Conservation (phyloP, 164 flowering plant genomes). For the Nelumbo lutea region DNA sequence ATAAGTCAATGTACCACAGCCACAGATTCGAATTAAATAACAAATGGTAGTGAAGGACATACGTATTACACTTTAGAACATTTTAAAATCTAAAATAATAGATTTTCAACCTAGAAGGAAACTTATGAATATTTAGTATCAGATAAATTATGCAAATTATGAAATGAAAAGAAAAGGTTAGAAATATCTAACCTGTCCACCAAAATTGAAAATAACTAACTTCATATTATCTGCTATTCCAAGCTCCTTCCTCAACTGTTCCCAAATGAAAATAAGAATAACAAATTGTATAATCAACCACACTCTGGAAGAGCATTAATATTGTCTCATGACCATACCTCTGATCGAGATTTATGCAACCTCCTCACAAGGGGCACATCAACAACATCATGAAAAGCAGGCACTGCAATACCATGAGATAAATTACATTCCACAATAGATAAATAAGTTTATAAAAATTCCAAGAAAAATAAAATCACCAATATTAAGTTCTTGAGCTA, state of each 20-base stretch:
- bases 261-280: neutral
- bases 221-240: slow-evolving; percentile 78
- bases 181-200: slow-evolving; percentile 68
- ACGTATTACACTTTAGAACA: too few species aligned
- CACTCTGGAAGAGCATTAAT: neutral
- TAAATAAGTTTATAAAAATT: neutral
- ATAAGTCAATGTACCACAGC: too few species aligned
- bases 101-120: too few species aligned
- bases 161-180: neutral
- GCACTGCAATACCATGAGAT: slow-evolving; percentile 54
- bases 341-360: slow-evolving; percentile 68
- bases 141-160: too few species aligned
- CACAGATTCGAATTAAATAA: too few species aligned
- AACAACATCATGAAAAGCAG: slow-evolving; percentile 93
- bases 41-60: too few species aligned
- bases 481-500: neutral
- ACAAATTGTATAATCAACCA: neutral
- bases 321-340: slow-evolving; percentile 38
- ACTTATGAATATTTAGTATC: too few species aligned
- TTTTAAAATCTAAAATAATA: too few species aligned
- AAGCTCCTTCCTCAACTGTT: slow-evolving; percentile 78
- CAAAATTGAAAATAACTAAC: slow-evolving; percentile 86
- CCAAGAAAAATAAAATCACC: slow-evolving; percentile 1
- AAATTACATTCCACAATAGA: slow-evolving; percentile 6
- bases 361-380: slow-evolving; percentile 95